phyloP scores from a whole-genome alignment of 1,284 basidiomycete species.

The Tylopilus microsporus region DNA sequence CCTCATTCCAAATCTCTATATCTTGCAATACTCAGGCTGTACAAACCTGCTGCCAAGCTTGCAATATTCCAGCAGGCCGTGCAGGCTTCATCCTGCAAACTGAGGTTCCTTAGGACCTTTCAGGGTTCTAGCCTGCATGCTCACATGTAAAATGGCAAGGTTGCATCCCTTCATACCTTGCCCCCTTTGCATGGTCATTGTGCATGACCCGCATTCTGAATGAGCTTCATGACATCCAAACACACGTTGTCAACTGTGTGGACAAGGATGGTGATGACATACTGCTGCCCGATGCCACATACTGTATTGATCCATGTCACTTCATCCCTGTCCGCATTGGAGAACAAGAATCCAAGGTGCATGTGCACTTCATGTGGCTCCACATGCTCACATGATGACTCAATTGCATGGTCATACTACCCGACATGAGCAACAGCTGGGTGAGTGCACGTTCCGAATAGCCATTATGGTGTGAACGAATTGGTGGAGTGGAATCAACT shows the following conservation, averaged over 20 bases:
- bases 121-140: too few relatives aligned
- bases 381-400: conserved; percentile 37
- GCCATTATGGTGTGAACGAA: conserved; percentile 39
- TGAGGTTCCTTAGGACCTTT: too few relatives aligned
- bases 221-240: neutral
- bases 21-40: too few relatives aligned
- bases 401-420: conserved; percentile 48
- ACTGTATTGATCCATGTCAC: conserved; percentile 30
- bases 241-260: neutral
- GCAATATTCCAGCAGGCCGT: too few relatives aligned
- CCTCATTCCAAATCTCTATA: too few relatives aligned
- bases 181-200: conserved; percentile 11
- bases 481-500: neutral
- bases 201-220: conserved; percentile 13
- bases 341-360: conserved; percentile 48
- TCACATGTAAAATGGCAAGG: too few relatives aligned
- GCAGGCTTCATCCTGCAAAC: too few relatives aligned
- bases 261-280: neutral
- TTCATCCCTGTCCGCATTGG: conserved; percentile 45
- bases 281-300: conserved; percentile 9
- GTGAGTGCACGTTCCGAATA: conserved; percentile 44
- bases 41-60: too few relatives aligned
- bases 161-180: too few relatives aligned
- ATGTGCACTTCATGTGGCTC: too few relatives aligned
- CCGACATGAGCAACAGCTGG: conserved; percentile 47